Conservation (phyloP, 2,329 filamentous ascomycete species). For the Cladosporium phlei region DNA sequence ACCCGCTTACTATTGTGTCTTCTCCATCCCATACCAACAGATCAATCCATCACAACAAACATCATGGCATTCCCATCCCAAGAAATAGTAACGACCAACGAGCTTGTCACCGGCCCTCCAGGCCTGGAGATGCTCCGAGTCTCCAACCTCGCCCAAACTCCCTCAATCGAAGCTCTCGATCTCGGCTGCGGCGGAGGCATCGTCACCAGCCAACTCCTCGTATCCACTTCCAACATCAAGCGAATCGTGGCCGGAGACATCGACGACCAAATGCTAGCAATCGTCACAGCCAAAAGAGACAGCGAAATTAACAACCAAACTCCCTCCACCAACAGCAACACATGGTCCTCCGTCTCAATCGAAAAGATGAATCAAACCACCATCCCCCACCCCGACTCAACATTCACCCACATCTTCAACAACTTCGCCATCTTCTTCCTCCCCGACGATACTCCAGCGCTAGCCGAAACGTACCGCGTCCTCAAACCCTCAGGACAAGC, state of each 20-base stretch:
- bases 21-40: neutral
- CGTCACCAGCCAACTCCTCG: slow-evolving; percentile 12
- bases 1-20: neutral
- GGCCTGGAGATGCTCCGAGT: slow-evolving; percentile 15
- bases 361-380: slow-evolving; percentile 14
- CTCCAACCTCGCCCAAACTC: slow-evolving; percentile 4
- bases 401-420: slow-evolving; percentile 17
- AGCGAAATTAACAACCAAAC: neutral
- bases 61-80: slow-evolving; percentile 3
- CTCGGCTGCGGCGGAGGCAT: slow-evolving; percentile 18
- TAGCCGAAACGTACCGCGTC: slow-evolving; percentile 26
- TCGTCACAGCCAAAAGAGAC: neutral
- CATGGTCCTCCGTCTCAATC: slow-evolving; percentile 12
- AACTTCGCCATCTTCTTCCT: slow-evolving; percentile 20
- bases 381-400: slow-evolving; percentile 5
- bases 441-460: slow-evolving; percentile 7
- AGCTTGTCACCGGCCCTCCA: slow-evolving; percentile 16
- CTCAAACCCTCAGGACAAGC: slow-evolving; percentile 33
- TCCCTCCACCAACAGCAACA: neutral
- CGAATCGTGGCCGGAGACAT: slow-evolving; percentile 16
- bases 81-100: slow-evolving; percentile 13
- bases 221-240: neutral
- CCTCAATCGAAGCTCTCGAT: slow-evolving; percentile 13
- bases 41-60: neutral
- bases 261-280: slow-evolving; percentile 15